These are phyloP conservation scores for Sanghuangporus baumii DNA, from an alignment of 1,284 basidiomycete species.

Conservation along the genomic window DNA sequence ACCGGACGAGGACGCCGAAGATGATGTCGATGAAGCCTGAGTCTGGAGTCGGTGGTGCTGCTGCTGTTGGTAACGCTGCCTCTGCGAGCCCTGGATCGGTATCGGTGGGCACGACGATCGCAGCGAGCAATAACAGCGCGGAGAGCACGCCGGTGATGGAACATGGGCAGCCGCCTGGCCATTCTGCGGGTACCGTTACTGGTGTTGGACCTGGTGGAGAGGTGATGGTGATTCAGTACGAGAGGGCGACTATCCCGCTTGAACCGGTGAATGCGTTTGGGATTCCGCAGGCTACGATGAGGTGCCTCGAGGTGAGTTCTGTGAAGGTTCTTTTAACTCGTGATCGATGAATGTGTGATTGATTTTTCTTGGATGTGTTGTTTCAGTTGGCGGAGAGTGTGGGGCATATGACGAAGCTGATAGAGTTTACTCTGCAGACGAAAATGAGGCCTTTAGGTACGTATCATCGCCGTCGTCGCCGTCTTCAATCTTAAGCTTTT, in stretches of 20 bases:
- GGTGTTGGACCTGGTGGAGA: conserved; percentile 33
- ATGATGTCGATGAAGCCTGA: conserved; percentile 29
- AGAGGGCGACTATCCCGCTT: conserved; percentile 57
- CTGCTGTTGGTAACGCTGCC: background rate
- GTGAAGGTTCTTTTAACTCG: conserved; percentile 2
- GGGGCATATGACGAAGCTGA: conserved; percentile 68
- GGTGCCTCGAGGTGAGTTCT: conserved; percentile 64
- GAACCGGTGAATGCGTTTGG: conserved; percentile 82
- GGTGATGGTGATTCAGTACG: conserved; percentile 47
- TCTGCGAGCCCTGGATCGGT: conserved; percentile 2
- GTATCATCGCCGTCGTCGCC: conserved; percentile 26
- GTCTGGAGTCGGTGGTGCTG: background rate
- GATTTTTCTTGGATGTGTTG: conserved; percentile 8
- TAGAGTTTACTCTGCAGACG: conserved; percentile 51
- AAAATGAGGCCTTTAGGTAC: conserved; percentile 58
- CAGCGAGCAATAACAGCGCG: conserved; percentile 18
- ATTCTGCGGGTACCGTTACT: background rate
- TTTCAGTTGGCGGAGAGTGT: conserved; percentile 71
- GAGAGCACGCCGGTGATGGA: conserved; percentile 12
- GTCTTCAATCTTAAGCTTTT: background rate
- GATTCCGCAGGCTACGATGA: conserved; percentile 79
- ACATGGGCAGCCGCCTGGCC: background rate
- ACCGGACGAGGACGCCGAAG: conserved; percentile 34
- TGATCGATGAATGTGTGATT: background rate
- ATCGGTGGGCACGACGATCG: background rate